These are phyloP conservation scores for Neurospora sp. DNA, from an alignment of 495 filamentous ascomycete genomes.

Conservation along the genomic window DNA sequence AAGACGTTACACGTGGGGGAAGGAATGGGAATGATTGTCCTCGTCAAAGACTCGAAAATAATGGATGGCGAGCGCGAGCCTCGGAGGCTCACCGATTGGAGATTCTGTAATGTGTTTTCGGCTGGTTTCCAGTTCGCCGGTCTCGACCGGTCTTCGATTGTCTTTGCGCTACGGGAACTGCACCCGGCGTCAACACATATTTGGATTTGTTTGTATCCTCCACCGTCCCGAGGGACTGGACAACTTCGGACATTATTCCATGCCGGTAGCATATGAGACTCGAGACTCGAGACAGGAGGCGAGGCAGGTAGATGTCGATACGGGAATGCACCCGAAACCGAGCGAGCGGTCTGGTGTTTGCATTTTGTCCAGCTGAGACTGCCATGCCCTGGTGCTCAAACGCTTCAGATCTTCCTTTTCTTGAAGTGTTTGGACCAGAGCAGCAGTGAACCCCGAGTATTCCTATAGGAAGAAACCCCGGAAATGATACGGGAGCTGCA, in stretches of 20 bases:
- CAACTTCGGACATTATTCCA: neutral
- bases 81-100: neutral
- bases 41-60: neutral
- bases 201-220: neutral
- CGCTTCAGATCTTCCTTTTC: neutral
- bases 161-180: neutral
- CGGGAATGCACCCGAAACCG: neutral
- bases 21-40: neutral
- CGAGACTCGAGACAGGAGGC: neutral
- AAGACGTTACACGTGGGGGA: neutral
- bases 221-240: neutral
- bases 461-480: neutral
- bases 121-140: neutral
- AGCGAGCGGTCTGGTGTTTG: neutral
- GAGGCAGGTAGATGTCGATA: neutral
- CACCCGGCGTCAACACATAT: neutral
- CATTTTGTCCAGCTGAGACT: neutral
- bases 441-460: neutral
- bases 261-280: neutral
- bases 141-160: neutral
- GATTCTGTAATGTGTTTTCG: neutral
- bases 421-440: neutral
- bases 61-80: neutral
- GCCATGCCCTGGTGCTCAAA: neutral
- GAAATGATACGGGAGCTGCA: neutral